Percentiles rank a stretch among this genome's conserved stretches.
Conservation (phyloP, 345 rosid genomes). For the Lenwebbia sp. region DNA sequence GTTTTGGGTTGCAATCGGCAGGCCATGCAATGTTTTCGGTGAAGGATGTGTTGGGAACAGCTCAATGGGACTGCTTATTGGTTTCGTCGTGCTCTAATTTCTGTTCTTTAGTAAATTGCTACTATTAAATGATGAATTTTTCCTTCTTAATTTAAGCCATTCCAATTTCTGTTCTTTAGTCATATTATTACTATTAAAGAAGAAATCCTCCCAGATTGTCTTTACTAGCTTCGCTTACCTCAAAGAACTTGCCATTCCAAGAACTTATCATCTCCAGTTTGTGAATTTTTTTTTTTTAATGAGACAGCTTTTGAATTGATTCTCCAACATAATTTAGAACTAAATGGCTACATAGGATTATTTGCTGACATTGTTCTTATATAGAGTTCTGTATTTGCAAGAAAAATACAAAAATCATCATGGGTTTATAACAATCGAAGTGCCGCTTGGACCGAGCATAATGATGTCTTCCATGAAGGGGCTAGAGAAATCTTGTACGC, state of each 20-base stretch:
- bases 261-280: too few species aligned
- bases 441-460: neutral
- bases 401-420: neutral
- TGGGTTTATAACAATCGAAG: neutral
- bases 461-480: neutral
- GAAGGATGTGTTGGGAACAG: neutral
- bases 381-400: neutral
- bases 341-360: neutral
- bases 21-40: neutral
- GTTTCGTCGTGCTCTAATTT: neutral
- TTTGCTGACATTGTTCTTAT: neutral
- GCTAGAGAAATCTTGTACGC: neutral
- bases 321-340: neutral
- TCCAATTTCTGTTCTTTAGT: too few species aligned
- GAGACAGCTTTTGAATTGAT: neutral
- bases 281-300: too few species aligned
- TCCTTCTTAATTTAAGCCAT: too few species aligned
- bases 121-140: too few species aligned
- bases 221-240: too few species aligned
- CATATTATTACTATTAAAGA: too few species aligned
- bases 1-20: neutral
- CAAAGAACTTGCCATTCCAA: too few species aligned
- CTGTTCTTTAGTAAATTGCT: too few species aligned
- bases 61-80: neutral
- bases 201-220: too few species aligned